phyloP scores from a whole-genome alignment of 768 basidiomycete species.

The Clitopilus hobsonii region DNA sequence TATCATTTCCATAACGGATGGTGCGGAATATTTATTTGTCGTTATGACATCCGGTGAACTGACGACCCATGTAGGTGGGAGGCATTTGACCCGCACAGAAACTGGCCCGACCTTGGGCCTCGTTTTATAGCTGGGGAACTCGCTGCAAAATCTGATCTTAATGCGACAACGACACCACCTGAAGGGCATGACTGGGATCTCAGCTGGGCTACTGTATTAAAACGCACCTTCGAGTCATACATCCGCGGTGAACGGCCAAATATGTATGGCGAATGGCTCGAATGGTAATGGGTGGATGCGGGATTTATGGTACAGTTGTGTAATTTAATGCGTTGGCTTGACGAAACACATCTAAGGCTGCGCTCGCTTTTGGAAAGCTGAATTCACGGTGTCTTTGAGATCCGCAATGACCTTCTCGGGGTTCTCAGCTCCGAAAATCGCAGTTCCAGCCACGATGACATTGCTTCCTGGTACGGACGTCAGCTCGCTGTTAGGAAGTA shows the following conservation, averaged over 20 bases:
- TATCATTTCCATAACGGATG: conserved; percentile 97
- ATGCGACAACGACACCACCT: conserved; percentile 28
- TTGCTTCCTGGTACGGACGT: conserved; percentile 71
- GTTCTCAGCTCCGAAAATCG: conserved; percentile 80
- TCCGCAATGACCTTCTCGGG: conserved; percentile 73
- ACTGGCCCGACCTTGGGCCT: conserved; percentile 91
- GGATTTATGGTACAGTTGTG: not conserved
- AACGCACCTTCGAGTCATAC: conserved; percentile 92
- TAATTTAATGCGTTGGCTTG: not conserved
- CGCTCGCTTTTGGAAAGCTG: conserved; percentile 52
- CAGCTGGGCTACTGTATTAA: conserved; percentile 91
- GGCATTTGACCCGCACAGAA: conserved; percentile 88
- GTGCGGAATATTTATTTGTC: conserved; percentile 32
- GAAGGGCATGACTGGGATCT: conserved; percentile 49
- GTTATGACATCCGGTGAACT: conserved; percentile 1
- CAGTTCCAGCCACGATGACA: conserved; percentile 96
- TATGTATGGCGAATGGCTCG: conserved; percentile 87
- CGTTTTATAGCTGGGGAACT: conserved; percentile 76
- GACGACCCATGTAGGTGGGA: conserved; percentile 68
- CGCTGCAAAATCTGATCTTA: conserved; percentile 37
- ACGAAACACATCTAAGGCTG: not conserved
- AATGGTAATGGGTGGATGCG: conserved; percentile 33
- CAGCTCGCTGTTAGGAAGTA: not conserved
- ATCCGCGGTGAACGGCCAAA: conserved; percentile 89
- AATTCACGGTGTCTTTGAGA: conserved; percentile 66